Conservation (phyloP, 768 basidiomycete genomes). For the Kwoniella sp. region DNA sequence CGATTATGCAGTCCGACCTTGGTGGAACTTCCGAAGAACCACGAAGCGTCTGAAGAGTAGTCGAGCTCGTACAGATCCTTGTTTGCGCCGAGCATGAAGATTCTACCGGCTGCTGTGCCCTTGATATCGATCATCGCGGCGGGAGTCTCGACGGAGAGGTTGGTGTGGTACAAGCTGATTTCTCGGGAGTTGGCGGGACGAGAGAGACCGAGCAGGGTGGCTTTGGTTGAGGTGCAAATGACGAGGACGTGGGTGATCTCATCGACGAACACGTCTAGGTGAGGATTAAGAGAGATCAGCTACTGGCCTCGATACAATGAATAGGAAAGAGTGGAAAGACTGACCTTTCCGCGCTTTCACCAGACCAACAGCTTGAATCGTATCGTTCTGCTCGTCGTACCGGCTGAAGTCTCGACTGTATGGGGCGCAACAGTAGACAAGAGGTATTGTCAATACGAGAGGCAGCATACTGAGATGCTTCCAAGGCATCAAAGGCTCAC, state of each 20-base stretch:
- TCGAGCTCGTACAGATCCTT: conserved; percentile 88
- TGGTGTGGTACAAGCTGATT: conserved; percentile 86
- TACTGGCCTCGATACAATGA: neutral
- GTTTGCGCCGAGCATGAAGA: conserved; percentile 83
- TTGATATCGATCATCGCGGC: conserved; percentile 82
- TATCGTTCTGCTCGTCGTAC: conserved; percentile 87
- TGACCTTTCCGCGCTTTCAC: conserved; percentile 65
- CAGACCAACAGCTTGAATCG: conserved; percentile 84
- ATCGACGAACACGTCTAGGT: conserved; percentile 75
- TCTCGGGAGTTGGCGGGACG: conserved; percentile 66
- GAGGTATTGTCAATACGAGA: conserved; percentile 5
- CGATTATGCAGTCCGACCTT: conserved; percentile 83
- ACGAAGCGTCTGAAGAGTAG: conserved; percentile 85
- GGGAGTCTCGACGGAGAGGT: conserved; percentile 62
- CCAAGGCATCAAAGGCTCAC: conserved; percentile 46
- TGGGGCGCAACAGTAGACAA: conserved; percentile 1
- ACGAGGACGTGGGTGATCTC: conserved; percentile 86
- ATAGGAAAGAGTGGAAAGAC: neutral
- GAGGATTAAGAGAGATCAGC: neutral
- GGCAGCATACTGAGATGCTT: neutral
- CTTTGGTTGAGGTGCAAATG: conserved; percentile 80
- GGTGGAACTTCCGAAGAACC: conserved; percentile 72
- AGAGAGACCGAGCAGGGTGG: conserved; percentile 78
- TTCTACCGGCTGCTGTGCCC: conserved; percentile 78
- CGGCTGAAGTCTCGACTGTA: conserved; percentile 82